Base-by-base conservation (phyloP, 1,284 basidiomycete species). In the Rhizopogon parksii region DNA sequence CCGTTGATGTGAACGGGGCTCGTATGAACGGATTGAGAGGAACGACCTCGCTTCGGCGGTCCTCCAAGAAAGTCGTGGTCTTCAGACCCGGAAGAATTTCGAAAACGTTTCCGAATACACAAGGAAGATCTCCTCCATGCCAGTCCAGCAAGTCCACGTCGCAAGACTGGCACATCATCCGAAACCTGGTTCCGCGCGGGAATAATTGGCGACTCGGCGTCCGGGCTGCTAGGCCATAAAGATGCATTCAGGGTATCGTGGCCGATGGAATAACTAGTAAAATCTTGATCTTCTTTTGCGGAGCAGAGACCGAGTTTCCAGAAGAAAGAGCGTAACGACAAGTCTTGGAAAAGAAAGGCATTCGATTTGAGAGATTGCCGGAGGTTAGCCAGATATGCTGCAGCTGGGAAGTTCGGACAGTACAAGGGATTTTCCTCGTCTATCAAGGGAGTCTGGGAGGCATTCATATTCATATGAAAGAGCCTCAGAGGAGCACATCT, bases 381-480 rank as follows among this genome's bases (percentile, higher is more conserved):
- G 35, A 54, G 34, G 24, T 36, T 40, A n/a, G 43, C 36, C 46
- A 53, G 30, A 27, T 54, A 54, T 9, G 52, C 45, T 32, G 52
- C 27, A 27, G 53, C 46, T 19, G 53, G 45, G 17, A 45, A 12
- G 11, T 40, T 32, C 3, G 58, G 47, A 37, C 56, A 59, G 38
- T 58, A 60, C 15, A 42, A 49, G 2, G 58, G 56, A 12, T 59
- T 58, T 25, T 60, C 52, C 35, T 55, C 37, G 49, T 59, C 57
- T 1, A 57, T 35, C 11, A 51, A 37, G 8, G 56, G 57, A 11
- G 24, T 12, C 39, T 53, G 39, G 15, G 27, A 14, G 15, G 40
- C 40, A 8, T 40, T 21, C 56, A 58, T 57, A 37, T 11, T 42
- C 2, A 15, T 32, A 4, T 32, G 15, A 3, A 36, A 36, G 36